Conservation (phyloP, 2,329 filamentous ascomycete genomes). For the Purpureocillium takamizusanense region DNA sequence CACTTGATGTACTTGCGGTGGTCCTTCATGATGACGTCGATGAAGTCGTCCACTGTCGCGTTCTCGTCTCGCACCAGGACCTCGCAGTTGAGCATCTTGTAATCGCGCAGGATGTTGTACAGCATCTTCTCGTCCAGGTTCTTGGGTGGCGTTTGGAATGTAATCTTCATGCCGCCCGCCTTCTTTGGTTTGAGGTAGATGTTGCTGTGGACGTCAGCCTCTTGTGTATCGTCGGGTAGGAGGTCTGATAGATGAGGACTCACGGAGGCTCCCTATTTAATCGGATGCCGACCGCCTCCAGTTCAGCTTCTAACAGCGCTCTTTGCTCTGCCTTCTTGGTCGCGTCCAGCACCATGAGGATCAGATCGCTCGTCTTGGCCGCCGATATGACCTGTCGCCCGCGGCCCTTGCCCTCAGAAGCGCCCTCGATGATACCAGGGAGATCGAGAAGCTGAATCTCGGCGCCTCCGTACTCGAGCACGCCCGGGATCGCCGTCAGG, state of each 20-base stretch:
- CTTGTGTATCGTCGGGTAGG: neutral
- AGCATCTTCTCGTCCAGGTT: slow-evolving; percentile 95
- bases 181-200: slow-evolving; percentile 97
- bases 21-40: slow-evolving; percentile 99
- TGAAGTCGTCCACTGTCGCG: slow-evolving; percentile 94
- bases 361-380: slow-evolving; percentile 94
- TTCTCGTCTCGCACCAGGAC: slow-evolving; percentile 92
- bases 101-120: slow-evolving; percentile 93
- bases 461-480: slow-evolving; percentile 93
- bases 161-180: slow-evolving; percentile 97
- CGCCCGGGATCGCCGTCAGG: slow-evolving; percentile 91
- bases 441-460: slow-evolving; percentile 98
- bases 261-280: slow-evolving; percentile 86
- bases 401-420: slow-evolving; percentile 88
- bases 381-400: slow-evolving; percentile 95
- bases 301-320: slow-evolving; percentile 77
- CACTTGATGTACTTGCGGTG: slow-evolving; percentile 94
- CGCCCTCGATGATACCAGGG: slow-evolving; percentile 96
- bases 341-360: slow-evolving; percentile 93
- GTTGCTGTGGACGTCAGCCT: slow-evolving; percentile 48
- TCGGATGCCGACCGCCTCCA: slow-evolving; percentile 91
- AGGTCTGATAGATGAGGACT: slow-evolving; percentile 19
- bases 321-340: slow-evolving; percentile 95
- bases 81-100: slow-evolving; percentile 97
- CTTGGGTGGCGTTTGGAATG: slow-evolving; percentile 83